Base-by-base conservation (phyloP, 257 asterid genomes). In the Echium plantagineum region DNA sequence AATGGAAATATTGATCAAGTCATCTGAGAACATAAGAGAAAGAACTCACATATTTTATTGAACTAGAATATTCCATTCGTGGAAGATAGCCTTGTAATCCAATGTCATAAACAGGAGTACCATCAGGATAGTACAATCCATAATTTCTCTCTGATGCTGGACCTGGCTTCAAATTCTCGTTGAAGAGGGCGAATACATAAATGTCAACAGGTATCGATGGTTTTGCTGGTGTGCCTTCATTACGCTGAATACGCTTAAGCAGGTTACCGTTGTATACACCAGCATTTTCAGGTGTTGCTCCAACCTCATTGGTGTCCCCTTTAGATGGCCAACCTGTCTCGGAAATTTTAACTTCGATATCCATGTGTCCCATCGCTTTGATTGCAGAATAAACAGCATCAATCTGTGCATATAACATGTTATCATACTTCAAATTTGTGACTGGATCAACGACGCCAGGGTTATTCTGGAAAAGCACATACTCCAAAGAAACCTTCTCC, bases 301-400 rank as follows among this genome's bases (percentile, higher is more conserved):
- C 98, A 1, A 71, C 63, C 77, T 91, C 98, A 24, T 67, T 22
- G 0, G 71, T 59, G 10, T 84, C 98, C 30, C 98, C 98, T 58
- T 77, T 85, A 2, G 97, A 83, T 0, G 97, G 98, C 98, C 98
- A 91, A 0, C 98, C 99, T 0, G 99, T 93, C 67, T 93, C 99
- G 0, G 99, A 93, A 26, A 93, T 82, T 55, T 80, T 70, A 15
- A 93, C 83, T 48, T 58, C 70, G 38, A 88, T 47, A 51, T 86
- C 78, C 0, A 74, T 62, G 30, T 71, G 78, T 3, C 97, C 99
- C 65, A 84, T 10, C 7, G 80, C 82, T 48, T 53, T 67, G 9
- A 93, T 83, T 4, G 99, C 97, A 0, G 78, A 52, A 57, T 86
- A 76, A 55, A 89, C 96, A 6, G 97, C 89, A 64, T 93, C 97